Evolutionary conservation across 2,329 filamentous ascomycete species (phyloP), one percentile per base, ranked within the genome.

Genomic region (Aciculosporium take): DNA sequence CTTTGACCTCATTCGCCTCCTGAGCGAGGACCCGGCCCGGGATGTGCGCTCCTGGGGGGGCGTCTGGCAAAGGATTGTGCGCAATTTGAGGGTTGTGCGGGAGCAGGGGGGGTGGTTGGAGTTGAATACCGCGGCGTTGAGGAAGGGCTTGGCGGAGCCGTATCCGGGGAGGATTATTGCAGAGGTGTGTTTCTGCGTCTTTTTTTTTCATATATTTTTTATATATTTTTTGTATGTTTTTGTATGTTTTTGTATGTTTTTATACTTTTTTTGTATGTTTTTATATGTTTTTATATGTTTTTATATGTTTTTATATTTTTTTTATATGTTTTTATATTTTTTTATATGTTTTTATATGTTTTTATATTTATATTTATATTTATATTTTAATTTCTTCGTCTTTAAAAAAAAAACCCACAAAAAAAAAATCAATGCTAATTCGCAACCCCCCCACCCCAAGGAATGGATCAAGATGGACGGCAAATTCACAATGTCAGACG

Each of bases 131-230:
- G 80, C 84, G 30, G 87, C 78, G 17, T 58, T 96, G 61, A 73
- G 91, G 48, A 98, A 98, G 66, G 91, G 89, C 5, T 74, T 96
- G 61, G 73, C 67, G 17, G 87, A 96, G 66, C 86, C 89, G 35
- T 98, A 98, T 67, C 91, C 91, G 0, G 78, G 78, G 47, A 71
- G 74, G 41, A 69, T 76, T 51, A 81, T 98, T 54, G 86, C 86
- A 51, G 71, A 84, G 71, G 81, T 83, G 51, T 20, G 7, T 8
- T 30, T 12, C 4, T 12, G 68, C 62, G 12, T 15, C 7, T 4
- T 29, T 32, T 9, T 6, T 15, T 32, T 20, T 42, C n/a, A n/a
- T n/a, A n/a, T n/a, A n/a, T n/a, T n/a, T n/a, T n/a, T n/a, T n/a
- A n/a, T n/a, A n/a, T n/a, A n/a, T n/a, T n/a, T n/a, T n/a, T n/a